Conservation (phyloP, 1,284 basidiomycete species). For the Austropuccinia psidii region DNA sequence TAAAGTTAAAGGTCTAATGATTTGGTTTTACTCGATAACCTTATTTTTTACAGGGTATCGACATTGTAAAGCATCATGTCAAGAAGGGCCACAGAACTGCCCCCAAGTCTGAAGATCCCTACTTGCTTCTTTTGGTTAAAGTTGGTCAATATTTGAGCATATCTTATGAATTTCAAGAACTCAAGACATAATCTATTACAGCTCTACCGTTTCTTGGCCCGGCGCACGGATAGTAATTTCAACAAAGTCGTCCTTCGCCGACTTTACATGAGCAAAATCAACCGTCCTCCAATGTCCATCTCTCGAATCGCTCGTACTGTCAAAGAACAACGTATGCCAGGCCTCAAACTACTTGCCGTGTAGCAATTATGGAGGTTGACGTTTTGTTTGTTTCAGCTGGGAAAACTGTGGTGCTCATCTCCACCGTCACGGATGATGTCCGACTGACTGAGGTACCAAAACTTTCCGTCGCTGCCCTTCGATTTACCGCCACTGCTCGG, state of each 20-base stretch:
- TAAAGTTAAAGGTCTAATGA: background rate
- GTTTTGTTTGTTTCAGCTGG: background rate
- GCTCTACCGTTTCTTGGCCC: conserved; percentile 98
- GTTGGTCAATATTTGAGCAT: too few relatives aligned
- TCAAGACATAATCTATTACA: too few relatives aligned
- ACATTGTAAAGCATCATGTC: conserved; percentile 95
- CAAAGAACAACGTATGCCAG: conserved; percentile 65
- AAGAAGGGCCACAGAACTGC: conserved; percentile 92
- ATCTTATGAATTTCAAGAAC: background rate
- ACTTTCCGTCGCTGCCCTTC: conserved; percentile 85
- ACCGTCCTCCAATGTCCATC: conserved; percentile 92
- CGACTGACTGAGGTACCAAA: conserved; percentile 81
- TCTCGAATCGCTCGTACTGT: conserved; percentile 62
- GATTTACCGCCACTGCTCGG: conserved; percentile 85
- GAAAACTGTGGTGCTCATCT: conserved; percentile 84
- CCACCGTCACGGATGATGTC: conserved; percentile 92
- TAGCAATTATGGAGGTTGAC: conserved; percentile 6
- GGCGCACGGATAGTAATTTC: conserved; percentile 90
- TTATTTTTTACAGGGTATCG: conserved; percentile 70
- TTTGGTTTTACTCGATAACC: background rate
- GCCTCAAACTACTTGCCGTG: conserved; percentile 55
- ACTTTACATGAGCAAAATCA: conserved; percentile 93
- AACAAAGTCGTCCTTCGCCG: conserved; percentile 98
- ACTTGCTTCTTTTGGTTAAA: conserved; percentile 97
- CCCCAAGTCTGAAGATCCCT: conserved; percentile 98